Conservation (phyloP, 139 green algal species). For the Chloropicon primus region DNA sequence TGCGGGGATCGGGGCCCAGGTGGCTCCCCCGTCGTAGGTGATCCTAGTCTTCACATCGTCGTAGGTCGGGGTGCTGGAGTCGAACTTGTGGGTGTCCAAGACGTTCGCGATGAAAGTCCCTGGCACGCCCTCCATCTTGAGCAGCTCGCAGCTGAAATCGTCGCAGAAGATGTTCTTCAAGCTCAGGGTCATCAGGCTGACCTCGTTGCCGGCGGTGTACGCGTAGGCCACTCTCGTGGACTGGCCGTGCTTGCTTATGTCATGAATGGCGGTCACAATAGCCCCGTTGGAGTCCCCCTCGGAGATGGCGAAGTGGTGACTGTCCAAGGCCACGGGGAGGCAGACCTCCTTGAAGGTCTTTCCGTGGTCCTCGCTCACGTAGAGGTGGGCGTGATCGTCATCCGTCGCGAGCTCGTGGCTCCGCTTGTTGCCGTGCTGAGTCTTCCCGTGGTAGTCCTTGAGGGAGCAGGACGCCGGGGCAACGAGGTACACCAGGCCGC, state of each 20-base stretch:
- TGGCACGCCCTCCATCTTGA: not conserved
- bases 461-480: not conserved
- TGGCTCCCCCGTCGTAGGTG: conserved; percentile 62
- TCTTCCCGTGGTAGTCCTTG: conserved; percentile 21
- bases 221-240: not conserved
- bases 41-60: conserved; percentile 43
- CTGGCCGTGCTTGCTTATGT: not conserved
- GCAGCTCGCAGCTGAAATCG: not conserved
- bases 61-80: not conserved
- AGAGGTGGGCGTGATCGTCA: conserved; percentile 19
- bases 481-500: not conserved
- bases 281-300: not conserved
- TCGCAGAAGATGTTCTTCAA: not conserved
- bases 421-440: conserved; percentile 23
- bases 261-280: not conserved
- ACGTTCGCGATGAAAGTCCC: not conserved
- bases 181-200: not conserved
- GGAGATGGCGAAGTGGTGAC: not conserved
- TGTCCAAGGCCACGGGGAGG: conserved; percentile 40
- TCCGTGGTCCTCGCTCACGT: conserved; percentile 30
- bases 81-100: conserved; percentile 2
- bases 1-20: conserved; percentile 37
- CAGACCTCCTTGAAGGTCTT: conserved; percentile 43
- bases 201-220: not conserved
- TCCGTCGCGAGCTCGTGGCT: not conserved